phyloP scores from a whole-genome alignment of 495 filamentous ascomycete species.

The Neurospora terricola region DNA sequence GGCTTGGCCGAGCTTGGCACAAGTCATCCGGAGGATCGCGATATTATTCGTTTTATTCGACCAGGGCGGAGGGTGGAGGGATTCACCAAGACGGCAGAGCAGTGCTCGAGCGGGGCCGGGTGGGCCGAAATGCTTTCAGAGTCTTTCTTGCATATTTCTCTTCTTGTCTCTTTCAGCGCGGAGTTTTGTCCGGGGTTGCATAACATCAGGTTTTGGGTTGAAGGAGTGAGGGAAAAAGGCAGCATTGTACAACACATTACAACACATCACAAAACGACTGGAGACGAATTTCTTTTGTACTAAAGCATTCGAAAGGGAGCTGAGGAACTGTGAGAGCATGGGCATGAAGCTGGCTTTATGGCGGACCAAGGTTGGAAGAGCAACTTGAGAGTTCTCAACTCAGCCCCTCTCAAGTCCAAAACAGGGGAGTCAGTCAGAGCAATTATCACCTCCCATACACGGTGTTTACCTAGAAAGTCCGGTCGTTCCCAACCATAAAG shows the following conservation, averaged over 20 bases:
- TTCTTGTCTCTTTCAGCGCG: background rate
- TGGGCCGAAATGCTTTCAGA: background rate
- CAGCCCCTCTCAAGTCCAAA: background rate
- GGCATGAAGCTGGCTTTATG: background rate
- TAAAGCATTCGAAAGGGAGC: background rate
- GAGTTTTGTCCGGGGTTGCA: background rate
- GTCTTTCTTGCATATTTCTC: background rate
- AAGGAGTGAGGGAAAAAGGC: background rate
- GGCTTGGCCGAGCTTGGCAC: background rate
- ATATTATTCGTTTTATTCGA: background rate
- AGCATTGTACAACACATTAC: background rate
- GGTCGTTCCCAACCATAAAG: background rate
- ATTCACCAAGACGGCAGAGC: background rate
- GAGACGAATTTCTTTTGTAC: background rate
- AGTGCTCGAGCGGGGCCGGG: background rate
- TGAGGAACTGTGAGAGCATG: background rate
- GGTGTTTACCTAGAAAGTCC: background rate
- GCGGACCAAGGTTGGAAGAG: background rate
- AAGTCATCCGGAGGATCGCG: background rate
- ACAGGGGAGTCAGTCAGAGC: background rate
- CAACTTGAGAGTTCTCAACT: background rate
- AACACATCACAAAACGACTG: background rate
- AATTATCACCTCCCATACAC: background rate
- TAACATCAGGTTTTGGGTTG: background rate
- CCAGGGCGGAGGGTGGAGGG: background rate